phyloP scores from a whole-genome alignment of 2,329 filamentous ascomycete genomes.

The Tolypocladium amazonense region DNA sequence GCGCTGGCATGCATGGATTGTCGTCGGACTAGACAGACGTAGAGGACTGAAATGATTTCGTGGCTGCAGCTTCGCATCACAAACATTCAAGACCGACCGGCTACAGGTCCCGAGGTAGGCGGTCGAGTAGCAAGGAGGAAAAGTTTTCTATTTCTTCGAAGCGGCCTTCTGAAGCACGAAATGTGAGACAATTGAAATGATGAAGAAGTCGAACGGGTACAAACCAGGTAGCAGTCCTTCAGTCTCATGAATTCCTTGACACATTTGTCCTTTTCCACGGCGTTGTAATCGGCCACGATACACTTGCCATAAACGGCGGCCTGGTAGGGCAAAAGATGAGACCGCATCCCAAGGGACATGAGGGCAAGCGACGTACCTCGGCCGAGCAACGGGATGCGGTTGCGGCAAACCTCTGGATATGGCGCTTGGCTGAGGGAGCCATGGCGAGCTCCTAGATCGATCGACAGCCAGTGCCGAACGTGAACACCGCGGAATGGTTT shows the following conservation, averaged over 20 bases:
- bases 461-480: background rate
- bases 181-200: background rate
- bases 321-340: constrained; percentile 32
- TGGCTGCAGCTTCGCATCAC: background rate
- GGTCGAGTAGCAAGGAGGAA: background rate
- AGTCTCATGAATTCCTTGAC: constrained; percentile 71
- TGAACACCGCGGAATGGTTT: background rate
- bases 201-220: constrained; percentile 11
- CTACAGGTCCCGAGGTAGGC: background rate
- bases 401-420: constrained; percentile 43
- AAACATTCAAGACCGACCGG: background rate
- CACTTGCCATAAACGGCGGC: constrained; percentile 83
- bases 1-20: background rate
- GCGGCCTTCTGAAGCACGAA: constrained; percentile 10
- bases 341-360: background rate
- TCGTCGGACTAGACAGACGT: background rate
- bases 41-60: background rate
- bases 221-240: constrained; percentile 80
- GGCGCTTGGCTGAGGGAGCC: constrained; percentile 23
- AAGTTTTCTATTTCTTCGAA: constrained; percentile 12
- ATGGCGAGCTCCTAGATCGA: constrained; percentile 7
- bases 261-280: constrained; percentile 86
- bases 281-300: constrained; percentile 80
- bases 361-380: constrained; percentile 29
- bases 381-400: constrained; percentile 44